Base-by-base conservation (phyloP, 768 basidiomycete genomes). In the Lentinus brumalis region DNA sequence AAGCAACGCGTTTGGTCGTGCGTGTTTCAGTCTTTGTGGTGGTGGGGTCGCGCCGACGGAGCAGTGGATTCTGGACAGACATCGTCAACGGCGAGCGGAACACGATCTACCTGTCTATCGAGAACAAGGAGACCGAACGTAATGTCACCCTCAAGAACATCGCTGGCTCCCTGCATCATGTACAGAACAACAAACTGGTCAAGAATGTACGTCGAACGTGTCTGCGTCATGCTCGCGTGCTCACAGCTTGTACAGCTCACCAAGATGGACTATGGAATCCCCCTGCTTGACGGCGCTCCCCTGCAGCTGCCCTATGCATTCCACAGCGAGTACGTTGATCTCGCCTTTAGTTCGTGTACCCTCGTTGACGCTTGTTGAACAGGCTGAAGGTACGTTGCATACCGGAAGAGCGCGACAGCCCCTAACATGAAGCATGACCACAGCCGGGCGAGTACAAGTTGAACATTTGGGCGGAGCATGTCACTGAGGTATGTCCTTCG, bases 71-170 rank as follows among this genome's bases (percentile, higher is more conserved):
- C 10, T n/a, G 16, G 63, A n/a, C 68, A 94, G 92, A 92, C 60
- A 77, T 94, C 51, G 86, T 93, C 35, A 94, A 94, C 66, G 92
- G 92, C 60, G 89, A 92, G 78, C 85, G 82, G 69, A 94, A 92
- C 70, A 76, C 81, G 35, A 76, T 94, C 38, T 74, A 75, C 29
- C 73, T 94, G 51, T 73, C 79, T 30, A 79, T 94, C 12, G 91
- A 92, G 74, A 94, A 92, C 75, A 89, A 84, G 72, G 53, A 55
- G 53, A 88, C 89, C 11, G 83, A 83, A 66, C 81, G 80, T 67
- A 90, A 92, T 63, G 79, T 89, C 51, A 91, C 89, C 2, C 75
- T 94, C 16, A 71, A 85, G 61, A 81, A 75, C 66, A 79, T 90
- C 59, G 81, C 83, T 54, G 91, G 88, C 45, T 86, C 89, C 39